Evolutionary conservation across 2,329 filamentous ascomycete species (phyloP), one percentile per base, ranked within the genome.

Genomic region (Xylaria polymorpha): DNA sequence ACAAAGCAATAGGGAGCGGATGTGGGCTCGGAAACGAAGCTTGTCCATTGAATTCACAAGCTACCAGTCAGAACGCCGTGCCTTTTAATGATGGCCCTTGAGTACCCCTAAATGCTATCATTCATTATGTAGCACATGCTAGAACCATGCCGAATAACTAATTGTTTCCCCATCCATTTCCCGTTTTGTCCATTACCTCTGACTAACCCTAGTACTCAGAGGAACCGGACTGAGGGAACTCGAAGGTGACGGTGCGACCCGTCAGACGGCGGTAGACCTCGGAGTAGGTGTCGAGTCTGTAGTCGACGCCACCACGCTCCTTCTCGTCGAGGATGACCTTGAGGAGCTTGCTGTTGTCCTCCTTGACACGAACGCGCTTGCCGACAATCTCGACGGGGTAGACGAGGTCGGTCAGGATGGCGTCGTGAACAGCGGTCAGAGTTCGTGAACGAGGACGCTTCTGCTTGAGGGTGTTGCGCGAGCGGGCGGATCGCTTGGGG

Each of bases 281-380:
- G 76, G 94, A 93, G 90, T 99, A 99, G 83, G 95, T 98, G 87
- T 99, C 96, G 79, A 99, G 93, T 84, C 96, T 91, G 92, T 98
- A 98, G 90, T 99, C 96, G 79, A 99, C 95, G 84, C 94, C 94
- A 81, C 94, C 95, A 80, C 94, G 93, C 93, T 99, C 96, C 94
- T 99, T 99, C 93, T 98, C 96, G 85, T 99, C 96, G 71, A 99
- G 91, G 82, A 99, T 90, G 84, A 99, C 94, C 93, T 99, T 99
- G 86, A 98, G 91, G 83, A 94, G 87, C 93, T 98, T 98, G 91
- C 89, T 91, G 85, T 94, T 94, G 86, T 99, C 96, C 90, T 98
- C 95, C 88, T 97, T 95, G 88, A 96, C 98, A 85, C 96, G 93
- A 84, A 94, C 86, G 82, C 96, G 94, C 94, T 98, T 98, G 87